Percentiles rank a stretch among this genome's conserved stretches.
Conservation (phyloP, 768 basidiomycete species). For the Russula brevipes region DNA sequence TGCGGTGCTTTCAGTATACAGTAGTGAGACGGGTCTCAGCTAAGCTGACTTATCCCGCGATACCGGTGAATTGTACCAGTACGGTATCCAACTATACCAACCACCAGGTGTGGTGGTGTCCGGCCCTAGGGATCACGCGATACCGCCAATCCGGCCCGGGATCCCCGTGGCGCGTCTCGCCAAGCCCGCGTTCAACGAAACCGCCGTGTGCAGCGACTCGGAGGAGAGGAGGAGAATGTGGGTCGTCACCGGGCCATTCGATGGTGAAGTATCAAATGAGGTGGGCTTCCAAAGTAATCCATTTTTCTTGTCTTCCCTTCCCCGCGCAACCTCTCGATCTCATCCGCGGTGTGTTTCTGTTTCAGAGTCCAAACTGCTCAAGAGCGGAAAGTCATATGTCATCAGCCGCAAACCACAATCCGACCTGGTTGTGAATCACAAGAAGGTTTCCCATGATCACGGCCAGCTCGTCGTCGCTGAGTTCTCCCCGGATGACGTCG, state of each 20-base stretch:
- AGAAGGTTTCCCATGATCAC: slow-evolving; percentile 61
- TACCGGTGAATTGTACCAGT: too few species aligned
- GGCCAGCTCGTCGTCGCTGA: slow-evolving; percentile 52
- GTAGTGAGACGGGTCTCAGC: too few species aligned
- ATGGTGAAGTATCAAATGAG: slow-evolving; percentile 37
- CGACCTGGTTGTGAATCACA: slow-evolving; percentile 47
- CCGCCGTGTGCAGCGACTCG: neutral
- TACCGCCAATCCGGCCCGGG: too few species aligned
- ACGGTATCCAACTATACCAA: too few species aligned
- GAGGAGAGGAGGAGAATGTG: slow-evolving; percentile 45
- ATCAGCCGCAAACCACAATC: slow-evolving; percentile 53
- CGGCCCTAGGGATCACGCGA: too few species aligned
- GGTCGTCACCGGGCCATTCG: slow-evolving; percentile 52
- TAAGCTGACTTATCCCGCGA: too few species aligned
- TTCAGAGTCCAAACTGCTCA: slow-evolving; percentile 56
- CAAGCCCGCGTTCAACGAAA: too few species aligned
- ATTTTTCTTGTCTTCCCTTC: neutral
- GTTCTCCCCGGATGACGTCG: slow-evolving; percentile 50
- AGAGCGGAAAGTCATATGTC: slow-evolving; percentile 48
- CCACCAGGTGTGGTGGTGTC: too few species aligned
- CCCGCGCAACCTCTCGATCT: neutral
- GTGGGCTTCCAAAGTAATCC: slow-evolving; percentile 39
- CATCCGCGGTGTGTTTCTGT: neutral
- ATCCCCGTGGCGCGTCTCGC: too few species aligned
- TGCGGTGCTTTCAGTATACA: too few species aligned